Conservation (phyloP, 352 stramenopile species). For the Hyaloperonospora brassicae region DNA sequence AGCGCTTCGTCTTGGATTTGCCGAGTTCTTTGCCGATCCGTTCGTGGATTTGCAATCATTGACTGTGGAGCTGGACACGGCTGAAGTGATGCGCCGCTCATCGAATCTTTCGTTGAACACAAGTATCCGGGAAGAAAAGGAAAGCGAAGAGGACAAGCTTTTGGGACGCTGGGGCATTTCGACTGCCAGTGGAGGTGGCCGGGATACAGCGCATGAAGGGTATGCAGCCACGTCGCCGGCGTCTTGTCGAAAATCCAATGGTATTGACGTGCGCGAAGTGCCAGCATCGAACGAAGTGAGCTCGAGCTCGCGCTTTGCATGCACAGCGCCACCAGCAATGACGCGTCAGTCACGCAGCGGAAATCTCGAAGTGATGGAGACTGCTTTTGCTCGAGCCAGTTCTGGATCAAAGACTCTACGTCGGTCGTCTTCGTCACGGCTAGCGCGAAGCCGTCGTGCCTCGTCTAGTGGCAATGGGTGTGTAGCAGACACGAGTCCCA, state of each 20-base stretch:
- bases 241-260: slow-evolving; percentile 9
- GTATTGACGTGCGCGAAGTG: slow-evolving; percentile 18
- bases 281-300: slow-evolving; percentile 26
- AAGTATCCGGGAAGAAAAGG: slow-evolving; percentile 58
- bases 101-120: slow-evolving; percentile 19
- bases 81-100: slow-evolving; percentile 13
- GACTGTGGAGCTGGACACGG: slow-evolving; percentile 16
- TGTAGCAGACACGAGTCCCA: slow-evolving; percentile 32
- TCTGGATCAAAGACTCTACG: slow-evolving; percentile 36
- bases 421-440: slow-evolving; percentile 40
- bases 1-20: slow-evolving; percentile 81
- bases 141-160: slow-evolving; percentile 33
- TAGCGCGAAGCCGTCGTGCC: slow-evolving; percentile 43
- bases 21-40: slow-evolving; percentile 82
- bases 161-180: slow-evolving; percentile 11
- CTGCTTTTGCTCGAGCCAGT: slow-evolving; percentile 49
- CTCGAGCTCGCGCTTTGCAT: slow-evolving; percentile 29
- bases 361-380: slow-evolving; percentile 66
- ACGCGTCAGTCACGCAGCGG: slow-evolving; percentile 42
- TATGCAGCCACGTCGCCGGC: slow-evolving; percentile 1
- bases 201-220: slow-evolving; percentile 2
- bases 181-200: slow-evolving; percentile 6
- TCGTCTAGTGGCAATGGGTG: slow-evolving; percentile 38
- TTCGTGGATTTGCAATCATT: slow-evolving; percentile 41
- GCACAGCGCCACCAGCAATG: slow-evolving; percentile 16